phyloP scores from a whole-genome alignment of 2,329 filamentous ascomycete genomes.

The Raffaelea ambrosiae region DNA sequence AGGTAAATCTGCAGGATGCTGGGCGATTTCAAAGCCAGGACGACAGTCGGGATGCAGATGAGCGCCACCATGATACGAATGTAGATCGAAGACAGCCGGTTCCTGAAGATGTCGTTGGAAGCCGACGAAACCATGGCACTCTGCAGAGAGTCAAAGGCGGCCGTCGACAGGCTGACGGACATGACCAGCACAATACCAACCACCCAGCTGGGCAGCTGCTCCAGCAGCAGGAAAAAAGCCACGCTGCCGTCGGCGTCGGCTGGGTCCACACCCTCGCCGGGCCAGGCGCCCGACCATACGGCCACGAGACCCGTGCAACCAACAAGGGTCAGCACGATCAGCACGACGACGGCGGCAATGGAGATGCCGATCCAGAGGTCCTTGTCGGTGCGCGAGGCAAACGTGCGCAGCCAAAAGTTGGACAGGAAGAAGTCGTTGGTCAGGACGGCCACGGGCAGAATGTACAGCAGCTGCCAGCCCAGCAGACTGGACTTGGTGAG shows the following conservation, averaged over 20 bases:
- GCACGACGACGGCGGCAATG: constrained; percentile 56
- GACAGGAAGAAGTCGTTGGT: constrained; percentile 86
- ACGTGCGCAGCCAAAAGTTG: constrained; percentile 77
- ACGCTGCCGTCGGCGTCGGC: constrained; percentile 48
- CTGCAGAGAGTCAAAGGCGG: constrained; percentile 73
- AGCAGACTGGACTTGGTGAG: constrained; percentile 61
- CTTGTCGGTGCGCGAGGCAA: constrained; percentile 69
- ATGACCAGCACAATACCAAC: constrained; percentile 74
- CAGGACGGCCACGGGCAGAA: constrained; percentile 69
- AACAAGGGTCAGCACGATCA: constrained; percentile 64
- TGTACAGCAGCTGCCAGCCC: constrained; percentile 81
- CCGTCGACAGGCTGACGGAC: constrained; percentile 67
- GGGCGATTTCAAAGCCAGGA: constrained; percentile 65
- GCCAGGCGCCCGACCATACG: constrained; percentile 66
- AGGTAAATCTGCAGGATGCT: constrained; percentile 75
- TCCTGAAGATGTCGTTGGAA: constrained; percentile 78
- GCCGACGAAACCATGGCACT: constrained; percentile 79
- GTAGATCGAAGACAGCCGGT: constrained; percentile 66
- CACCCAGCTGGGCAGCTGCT: constrained; percentile 69
- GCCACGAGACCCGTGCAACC: constrained; percentile 67
- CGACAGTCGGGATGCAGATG: constrained; percentile 64
- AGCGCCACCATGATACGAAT: constrained; percentile 62
- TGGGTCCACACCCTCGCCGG: constrained; percentile 56
- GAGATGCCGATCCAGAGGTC: constrained; percentile 68
- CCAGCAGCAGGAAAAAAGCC: constrained; percentile 67